Conservation (phyloP, 352 stramenopile species). For the Achlya hypogyna region DNA sequence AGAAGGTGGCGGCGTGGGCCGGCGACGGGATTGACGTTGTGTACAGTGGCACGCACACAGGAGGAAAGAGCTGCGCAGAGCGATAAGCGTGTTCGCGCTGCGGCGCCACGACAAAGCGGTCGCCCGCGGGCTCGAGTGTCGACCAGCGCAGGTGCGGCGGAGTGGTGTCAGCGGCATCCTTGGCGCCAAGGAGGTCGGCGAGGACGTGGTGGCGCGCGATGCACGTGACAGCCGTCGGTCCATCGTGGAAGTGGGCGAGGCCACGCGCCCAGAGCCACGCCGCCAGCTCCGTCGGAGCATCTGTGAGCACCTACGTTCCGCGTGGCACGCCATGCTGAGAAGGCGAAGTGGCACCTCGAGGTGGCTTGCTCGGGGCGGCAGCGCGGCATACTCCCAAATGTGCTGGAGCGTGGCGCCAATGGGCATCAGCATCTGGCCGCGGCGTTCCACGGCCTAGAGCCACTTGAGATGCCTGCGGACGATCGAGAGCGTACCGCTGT, state of each 20-base stretch:
- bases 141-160: neutral
- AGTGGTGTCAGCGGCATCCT: neutral
- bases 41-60: neutral
- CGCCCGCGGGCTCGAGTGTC: neutral
- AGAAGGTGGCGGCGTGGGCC: neutral
- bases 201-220: neutral
- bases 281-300: neutral
- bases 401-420: neutral
- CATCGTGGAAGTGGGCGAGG: neutral
- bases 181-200: neutral
- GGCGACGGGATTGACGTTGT: neutral
- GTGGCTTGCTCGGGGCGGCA: neutral
- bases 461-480: neutral
- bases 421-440: neutral
- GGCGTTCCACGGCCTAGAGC: neutral
- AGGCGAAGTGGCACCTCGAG: neutral
- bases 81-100: neutral
- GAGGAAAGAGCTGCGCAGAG: neutral
- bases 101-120: neutral
- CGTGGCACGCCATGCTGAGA: neutral
- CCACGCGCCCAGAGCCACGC: neutral
- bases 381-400: neutral
- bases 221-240: neutral
- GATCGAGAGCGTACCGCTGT: neutral
- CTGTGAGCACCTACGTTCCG: neutral